Percentiles rank a stretch among this genome's conserved stretches.
These are phyloP conservation scores for Cenococcum geophilum DNA, from an alignment of 495 filamentous ascomycete species.

Conservation along the genomic window DNA sequence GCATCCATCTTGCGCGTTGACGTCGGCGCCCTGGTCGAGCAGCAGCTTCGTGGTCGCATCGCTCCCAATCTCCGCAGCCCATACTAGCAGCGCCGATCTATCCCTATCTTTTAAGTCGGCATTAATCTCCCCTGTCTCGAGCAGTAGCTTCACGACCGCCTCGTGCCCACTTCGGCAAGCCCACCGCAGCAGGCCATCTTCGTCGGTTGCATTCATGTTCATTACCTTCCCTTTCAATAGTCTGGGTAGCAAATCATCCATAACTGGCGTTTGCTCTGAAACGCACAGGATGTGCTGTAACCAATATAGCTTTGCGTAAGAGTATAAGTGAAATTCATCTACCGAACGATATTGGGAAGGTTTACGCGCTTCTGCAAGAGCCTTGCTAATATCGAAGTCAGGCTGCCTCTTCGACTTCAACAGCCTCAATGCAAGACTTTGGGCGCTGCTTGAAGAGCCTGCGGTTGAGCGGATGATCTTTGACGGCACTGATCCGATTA, in stretches of 20 bases:
- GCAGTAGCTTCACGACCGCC: constrained; percentile 7
- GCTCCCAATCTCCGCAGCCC: constrained; percentile 7
- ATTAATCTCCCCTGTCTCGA: constrained; percentile 13
- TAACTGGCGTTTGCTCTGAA: constrained; percentile 9
- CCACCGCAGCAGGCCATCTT: constrained; percentile 7
- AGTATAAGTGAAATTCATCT: constrained; percentile 27
- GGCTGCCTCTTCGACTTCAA: constrained; percentile 31
- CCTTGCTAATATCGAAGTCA: constrained; percentile 34
- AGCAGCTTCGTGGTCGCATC: constrained; percentile 13
- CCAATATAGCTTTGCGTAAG: constrained; percentile 32
- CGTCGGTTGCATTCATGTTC: constrained; percentile 6
- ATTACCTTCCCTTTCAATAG: constrained; percentile 24
- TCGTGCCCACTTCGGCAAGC: constrained; percentile 11
- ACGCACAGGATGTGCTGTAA: constrained; percentile 16
- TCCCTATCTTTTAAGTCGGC: constrained; percentile 5
- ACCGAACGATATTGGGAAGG: constrained; percentile 12
- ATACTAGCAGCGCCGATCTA: constrained; percentile 7
- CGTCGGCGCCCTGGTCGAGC: not conserved
- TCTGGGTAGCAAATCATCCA: constrained; percentile 27
- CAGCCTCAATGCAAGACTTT: constrained; percentile 31
- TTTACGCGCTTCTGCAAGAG: constrained; percentile 28
- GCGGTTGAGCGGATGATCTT: constrained; percentile 33
- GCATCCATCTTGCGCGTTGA: not conserved
- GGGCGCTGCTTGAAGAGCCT: constrained; percentile 25
- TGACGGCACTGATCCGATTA: constrained; percentile 27